phyloP scores from a whole-genome alignment of 2,329 filamentous ascomycete genomes.

The Fusarium hostae region DNA sequence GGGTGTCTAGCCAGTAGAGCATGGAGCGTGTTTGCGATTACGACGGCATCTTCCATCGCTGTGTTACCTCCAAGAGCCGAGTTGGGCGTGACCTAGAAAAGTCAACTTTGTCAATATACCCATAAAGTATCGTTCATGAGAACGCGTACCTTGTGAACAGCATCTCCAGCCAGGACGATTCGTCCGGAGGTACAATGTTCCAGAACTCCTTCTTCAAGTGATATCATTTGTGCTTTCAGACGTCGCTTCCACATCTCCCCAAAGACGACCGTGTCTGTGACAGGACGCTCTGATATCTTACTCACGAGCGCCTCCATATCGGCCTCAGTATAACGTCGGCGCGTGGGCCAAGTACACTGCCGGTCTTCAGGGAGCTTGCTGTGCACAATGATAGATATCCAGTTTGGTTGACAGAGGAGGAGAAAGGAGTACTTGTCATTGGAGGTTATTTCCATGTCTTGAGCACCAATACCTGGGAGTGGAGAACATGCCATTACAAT shows the following conservation, averaged over 20 bases:
- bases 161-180: background rate
- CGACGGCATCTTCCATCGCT: background rate
- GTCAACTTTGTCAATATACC: rapidly evolving
- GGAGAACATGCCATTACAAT: background rate
- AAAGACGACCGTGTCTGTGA: background rate
- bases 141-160: background rate
- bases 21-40: background rate
- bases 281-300: background rate
- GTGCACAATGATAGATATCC: background rate
- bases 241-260: background rate
- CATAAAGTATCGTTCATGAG: too few species aligned
- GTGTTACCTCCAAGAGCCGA: background rate
- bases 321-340: background rate
- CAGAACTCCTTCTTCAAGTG: background rate
- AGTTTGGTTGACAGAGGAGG: background rate
- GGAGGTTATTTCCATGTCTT: background rate
- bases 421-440: background rate
- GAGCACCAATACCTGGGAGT: background rate
- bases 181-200: background rate
- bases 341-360: background rate
- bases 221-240: background rate
- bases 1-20: background rate
- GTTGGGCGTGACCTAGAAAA: background rate
- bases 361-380: background rate
- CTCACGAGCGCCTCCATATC: background rate